Base-by-base conservation (phyloP, 2,329 filamentous ascomycete genomes). In the Keithomyces neogunnii region DNA sequence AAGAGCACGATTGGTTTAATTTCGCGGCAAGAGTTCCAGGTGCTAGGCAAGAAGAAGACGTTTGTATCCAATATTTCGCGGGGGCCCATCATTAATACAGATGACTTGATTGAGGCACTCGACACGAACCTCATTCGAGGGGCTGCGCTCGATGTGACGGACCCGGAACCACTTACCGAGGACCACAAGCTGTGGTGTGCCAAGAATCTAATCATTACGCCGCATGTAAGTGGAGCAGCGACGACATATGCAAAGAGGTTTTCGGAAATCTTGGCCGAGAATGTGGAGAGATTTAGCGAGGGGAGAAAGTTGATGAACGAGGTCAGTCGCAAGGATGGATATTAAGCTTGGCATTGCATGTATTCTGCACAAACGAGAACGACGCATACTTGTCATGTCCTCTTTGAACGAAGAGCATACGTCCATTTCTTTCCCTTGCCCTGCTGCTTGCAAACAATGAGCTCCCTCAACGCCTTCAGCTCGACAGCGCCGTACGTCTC, bases 121-220 rank as follows among this genome's bases (percentile, higher is more conserved):
- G 60, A 68, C 30, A 52, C 57, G 3, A 66, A 61, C 11, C 60
- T 61, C 49, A 64, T 69, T 42, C 45, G 69, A 13, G 85, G 85
- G 9, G 85, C 85, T 0, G 84, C 84, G 3, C 64, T 89, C 31
- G 85, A 88, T 63, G 86, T 89, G 1, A 82, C 85, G 1, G 84
- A 89, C 55, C 85, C 85, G 0, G 86, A 89, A 63, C 86, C 86
- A 0, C 62, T 89, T 54, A 84, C 85, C 0, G 60, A 68, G 10
- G 78, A 82, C 29, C 77, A 84, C 61, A 75, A 79, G 53, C 66
- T 89, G 30, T 88, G 85, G 82, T 76, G 73, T 46, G 71, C 81
- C 43, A 75, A 78, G 3, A 87, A 88, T 63, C 72, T 83, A 13
- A 75, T 83, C 54, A 76, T 89, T 47, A 66, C 69, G 8, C 70